These are phyloP conservation scores for Cladophialophora chaetospira DNA, from an alignment of 2,329 filamentous ascomycete genomes.

Conservation along the genomic window DNA sequence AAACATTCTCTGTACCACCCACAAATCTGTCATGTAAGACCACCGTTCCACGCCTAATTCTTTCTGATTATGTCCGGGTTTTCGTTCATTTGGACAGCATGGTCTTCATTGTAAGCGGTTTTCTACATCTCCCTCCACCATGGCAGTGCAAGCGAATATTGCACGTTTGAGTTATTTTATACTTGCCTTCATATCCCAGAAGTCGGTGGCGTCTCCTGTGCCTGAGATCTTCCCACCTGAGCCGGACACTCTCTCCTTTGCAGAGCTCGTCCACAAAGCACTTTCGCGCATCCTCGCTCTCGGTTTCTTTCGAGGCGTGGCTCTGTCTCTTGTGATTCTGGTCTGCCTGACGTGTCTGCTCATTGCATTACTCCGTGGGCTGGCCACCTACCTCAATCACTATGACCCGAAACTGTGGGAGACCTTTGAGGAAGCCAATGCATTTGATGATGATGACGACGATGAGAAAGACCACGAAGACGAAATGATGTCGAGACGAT, in stretches of 20 bases:
- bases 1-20: background rate
- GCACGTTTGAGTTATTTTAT: background rate
- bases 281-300: conserved; percentile 21
- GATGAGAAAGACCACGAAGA: background rate
- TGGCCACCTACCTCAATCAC: conserved; percentile 15
- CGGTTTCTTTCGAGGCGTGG: conserved; percentile 22
- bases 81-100: too few relatives aligned
- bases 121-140: too few relatives aligned
- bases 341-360: conserved; percentile 20
- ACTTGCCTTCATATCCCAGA: background rate
- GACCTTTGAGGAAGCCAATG: conserved; percentile 4
- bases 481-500: background rate
- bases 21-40: background rate
- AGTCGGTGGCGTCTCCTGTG: conserved; percentile 12
- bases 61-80: too few relatives aligned
- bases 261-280: conserved; percentile 19
- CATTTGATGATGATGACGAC: background rate
- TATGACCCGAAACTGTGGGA: conserved; percentile 15
- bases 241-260: conserved; percentile 19
- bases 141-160: background rate
- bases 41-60: background rate
- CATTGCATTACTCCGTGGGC: conserved; percentile 13
- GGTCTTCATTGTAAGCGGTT: too few relatives aligned
- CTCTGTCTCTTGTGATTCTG: conserved; percentile 15
- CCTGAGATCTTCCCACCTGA: conserved; percentile 16